Evolutionary conservation across 2,329 filamentous ascomycete species (phyloP).

Genomic region (Colletotrichum echinochloae): DNA sequence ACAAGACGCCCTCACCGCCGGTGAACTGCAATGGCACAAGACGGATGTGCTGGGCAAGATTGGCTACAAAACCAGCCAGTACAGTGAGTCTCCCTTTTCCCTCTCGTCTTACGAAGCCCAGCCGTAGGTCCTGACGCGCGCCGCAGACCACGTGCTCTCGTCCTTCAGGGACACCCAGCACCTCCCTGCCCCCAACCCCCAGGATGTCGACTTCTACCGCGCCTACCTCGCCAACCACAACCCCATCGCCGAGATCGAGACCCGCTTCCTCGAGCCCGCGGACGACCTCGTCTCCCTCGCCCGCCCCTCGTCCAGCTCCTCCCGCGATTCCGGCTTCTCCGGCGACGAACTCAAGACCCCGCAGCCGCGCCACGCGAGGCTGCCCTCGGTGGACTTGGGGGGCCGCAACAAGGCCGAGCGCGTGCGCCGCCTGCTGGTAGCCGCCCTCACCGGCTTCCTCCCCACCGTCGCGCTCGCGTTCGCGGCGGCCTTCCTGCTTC

Average conservation of each 20-base stretch:
- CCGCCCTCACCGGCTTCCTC: slow-evolving; percentile 30
- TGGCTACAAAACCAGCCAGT: slow-evolving; percentile 74
- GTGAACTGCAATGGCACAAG: slow-evolving; percentile 70
- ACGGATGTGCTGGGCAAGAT: slow-evolving; percentile 72
- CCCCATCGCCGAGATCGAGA: slow-evolving; percentile 70
- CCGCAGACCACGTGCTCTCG: slow-evolving; percentile 67
- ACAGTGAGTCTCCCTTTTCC: slow-evolving; percentile 62
- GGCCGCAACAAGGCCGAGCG: slow-evolving; percentile 19
- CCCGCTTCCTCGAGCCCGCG: slow-evolving; percentile 66
- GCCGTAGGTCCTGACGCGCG: slow-evolving; percentile 31
- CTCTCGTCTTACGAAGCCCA: not conserved
- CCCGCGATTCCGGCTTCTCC: not conserved
- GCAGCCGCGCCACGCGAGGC: slow-evolving; percentile 29
- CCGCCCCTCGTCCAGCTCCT: slow-evolving; percentile 7
- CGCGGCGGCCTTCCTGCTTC: slow-evolving; percentile 65
- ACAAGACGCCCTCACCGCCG: slow-evolving; percentile 62
- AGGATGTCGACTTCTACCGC: slow-evolving; percentile 64
- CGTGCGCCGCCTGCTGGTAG: not conserved
- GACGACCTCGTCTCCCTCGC: slow-evolving; percentile 65
- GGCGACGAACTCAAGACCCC: slow-evolving; percentile 37
- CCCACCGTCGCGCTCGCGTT: slow-evolving; percentile 57
- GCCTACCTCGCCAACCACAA: slow-evolving; percentile 66
- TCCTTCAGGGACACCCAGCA: slow-evolving; percentile 67
- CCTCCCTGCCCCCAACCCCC: slow-evolving; percentile 59
- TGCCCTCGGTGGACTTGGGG: slow-evolving; percentile 4